A percentile compares a stretch with the other conserved stretches of the same genome.
Evolutionary conservation across 1,284 basidiomycete species (phyloP).

Genomic region (Fomitopsis pinicola): DNA sequence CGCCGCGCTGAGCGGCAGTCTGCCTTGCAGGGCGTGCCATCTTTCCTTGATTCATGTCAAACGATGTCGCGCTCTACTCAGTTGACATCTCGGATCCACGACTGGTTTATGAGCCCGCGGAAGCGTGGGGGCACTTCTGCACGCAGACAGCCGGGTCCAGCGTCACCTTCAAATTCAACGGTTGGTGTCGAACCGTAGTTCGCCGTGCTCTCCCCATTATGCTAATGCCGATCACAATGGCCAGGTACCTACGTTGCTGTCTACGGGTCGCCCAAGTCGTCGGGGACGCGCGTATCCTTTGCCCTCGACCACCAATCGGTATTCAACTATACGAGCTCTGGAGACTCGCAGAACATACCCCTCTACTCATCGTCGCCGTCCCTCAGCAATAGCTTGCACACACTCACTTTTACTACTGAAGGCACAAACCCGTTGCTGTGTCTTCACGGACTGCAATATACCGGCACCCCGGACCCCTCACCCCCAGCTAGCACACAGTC

Average conservation of each 20-base stretch:
- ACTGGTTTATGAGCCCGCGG: neutral
- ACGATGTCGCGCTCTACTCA: neutral
- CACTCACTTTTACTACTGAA: neutral
- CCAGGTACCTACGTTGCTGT: constrained; percentile 9
- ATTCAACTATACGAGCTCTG: neutral
- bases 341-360: neutral
- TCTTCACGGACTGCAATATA: constrained; percentile 5
- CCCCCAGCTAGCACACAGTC: neutral
- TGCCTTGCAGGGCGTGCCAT: neutral
- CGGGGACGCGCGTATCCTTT: neutral
- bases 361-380: constrained; percentile 1
- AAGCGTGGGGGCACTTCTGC: neutral
- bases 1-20: neutral
- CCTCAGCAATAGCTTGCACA: constrained; percentile 1
- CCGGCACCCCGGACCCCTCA: neutral
- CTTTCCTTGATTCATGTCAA: neutral
- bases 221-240: neutral
- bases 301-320: neutral
- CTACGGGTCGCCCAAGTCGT: constrained; percentile 4
- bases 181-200: neutral
- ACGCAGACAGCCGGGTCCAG: neutral
- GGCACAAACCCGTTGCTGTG: neutral
- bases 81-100: neutral
- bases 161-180: constrained; percentile 8
- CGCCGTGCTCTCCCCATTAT: neutral